These are phyloP conservation scores for Rubus idaeus DNA, from an alignment of 306 rosid species.

Conservation along the genomic window DNA sequence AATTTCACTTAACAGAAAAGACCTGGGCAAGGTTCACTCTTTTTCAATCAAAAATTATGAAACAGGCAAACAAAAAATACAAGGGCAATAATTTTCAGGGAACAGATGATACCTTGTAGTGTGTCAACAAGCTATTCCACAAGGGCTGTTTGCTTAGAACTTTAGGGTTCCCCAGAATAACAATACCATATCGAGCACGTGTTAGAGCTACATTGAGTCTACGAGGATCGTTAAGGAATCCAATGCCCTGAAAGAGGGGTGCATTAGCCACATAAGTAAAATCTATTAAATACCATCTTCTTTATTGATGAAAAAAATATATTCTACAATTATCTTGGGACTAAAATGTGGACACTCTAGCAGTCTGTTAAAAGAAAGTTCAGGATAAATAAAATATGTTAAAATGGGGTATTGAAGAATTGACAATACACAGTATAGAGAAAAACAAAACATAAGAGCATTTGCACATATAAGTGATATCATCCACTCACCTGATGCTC, in stretches of 20 bases:
- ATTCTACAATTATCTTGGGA: not conserved
- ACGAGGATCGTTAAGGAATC: constrained; percentile 94
- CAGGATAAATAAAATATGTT: not conserved
- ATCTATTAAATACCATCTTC: not conserved
- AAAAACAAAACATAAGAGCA: not conserved
- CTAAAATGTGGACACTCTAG: not conserved
- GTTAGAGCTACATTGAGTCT: constrained; percentile 98
- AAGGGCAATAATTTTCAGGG: not conserved
- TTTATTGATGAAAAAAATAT: not conserved
- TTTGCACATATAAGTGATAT: not conserved
- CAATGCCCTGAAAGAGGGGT: constrained; percentile 71
- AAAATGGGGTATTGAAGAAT: not conserved
- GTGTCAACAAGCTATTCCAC: constrained; percentile 95
- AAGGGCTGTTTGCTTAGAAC: constrained; percentile 97
- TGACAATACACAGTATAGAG: not conserved
- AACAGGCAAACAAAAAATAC: constrained; percentile 11
- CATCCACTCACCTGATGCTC: constrained; percentile 86
- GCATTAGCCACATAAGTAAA: constrained; percentile 26
- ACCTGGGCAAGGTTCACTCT: not conserved
- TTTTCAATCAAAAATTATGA: not conserved
- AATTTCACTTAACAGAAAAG: not conserved
- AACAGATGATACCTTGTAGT: constrained; percentile 73
- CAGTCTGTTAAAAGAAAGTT: not conserved
- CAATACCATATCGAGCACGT: constrained; percentile 98
- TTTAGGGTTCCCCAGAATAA: constrained; percentile 96